Conservation (phyloP, 2,329 filamentous ascomycete species). For the Ceratocystis cubensis region DNA sequence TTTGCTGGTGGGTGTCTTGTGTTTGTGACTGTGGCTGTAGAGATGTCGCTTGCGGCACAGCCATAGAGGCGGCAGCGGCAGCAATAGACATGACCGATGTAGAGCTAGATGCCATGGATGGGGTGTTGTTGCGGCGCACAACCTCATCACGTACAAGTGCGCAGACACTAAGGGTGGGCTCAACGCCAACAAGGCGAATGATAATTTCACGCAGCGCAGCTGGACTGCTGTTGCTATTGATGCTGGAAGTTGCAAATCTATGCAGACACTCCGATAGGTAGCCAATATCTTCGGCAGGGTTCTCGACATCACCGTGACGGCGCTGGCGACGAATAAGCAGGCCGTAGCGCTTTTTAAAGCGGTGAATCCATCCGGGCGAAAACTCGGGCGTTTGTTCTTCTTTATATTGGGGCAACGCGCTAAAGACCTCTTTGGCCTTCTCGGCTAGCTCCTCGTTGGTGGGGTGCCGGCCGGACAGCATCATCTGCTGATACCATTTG, state of each 20-base stretch:
- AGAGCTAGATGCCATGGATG: background rate
- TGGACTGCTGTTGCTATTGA: constrained; percentile 39
- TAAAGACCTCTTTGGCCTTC: constrained; percentile 48
- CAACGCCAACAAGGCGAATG: constrained; percentile 42
- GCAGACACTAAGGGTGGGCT: constrained; percentile 41
- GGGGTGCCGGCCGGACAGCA: constrained; percentile 42
- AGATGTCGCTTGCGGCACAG: constrained; percentile 23
- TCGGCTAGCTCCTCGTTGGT: constrained; percentile 51
- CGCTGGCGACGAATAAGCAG: constrained; percentile 45
- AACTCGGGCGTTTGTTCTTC: constrained; percentile 49
- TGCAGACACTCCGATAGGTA: constrained; percentile 50
- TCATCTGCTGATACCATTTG: constrained; percentile 42
- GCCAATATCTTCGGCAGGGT: constrained; percentile 43
- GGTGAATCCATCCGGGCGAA: constrained; percentile 51
- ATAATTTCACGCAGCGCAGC: constrained; percentile 47
- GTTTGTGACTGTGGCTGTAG: background rate
- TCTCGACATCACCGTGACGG: constrained; percentile 37
- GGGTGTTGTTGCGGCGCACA: constrained; percentile 28
- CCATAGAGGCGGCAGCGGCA: constrained; percentile 19
- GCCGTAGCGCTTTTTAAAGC: constrained; percentile 52
- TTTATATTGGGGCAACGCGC: constrained; percentile 46
- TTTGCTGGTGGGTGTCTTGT: background rate
- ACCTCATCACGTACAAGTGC: constrained; percentile 48
- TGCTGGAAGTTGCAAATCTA: constrained; percentile 42
- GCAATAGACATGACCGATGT: constrained; percentile 15